These are phyloP conservation scores for Eragrostis tef DNA, from an alignment of 202 grass and related monocot genomes.

Conservation along the genomic window DNA sequence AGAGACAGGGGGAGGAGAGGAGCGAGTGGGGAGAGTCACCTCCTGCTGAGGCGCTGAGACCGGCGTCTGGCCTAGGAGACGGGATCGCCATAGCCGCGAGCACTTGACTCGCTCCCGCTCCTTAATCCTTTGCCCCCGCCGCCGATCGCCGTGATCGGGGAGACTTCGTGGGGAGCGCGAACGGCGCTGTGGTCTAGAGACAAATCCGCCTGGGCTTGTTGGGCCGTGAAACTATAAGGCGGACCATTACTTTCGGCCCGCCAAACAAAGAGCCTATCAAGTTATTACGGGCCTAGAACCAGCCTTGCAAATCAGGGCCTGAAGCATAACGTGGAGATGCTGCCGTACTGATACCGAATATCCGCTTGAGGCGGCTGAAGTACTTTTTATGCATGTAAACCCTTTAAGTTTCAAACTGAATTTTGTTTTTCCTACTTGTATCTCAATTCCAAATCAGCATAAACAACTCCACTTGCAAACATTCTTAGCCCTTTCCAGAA, in stretches of 20 bases:
- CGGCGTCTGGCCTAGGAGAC: no score
- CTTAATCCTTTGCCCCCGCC: neutral
- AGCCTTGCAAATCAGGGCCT: neutral
- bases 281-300: neutral
- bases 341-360: neutral
- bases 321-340: neutral
- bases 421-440: neutral
- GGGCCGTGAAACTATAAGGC: no score
- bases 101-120: no score
- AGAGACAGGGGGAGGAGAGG: neutral
- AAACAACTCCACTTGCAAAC: no score
- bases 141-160: neutral
- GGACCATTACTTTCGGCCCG: neutral
- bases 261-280: neutral
- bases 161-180: neutral
- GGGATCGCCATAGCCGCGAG: neutral
- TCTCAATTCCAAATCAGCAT: no score
- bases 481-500: no score
- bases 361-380: neutral
- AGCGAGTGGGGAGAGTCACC: neutral
- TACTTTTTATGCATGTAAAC: neutral
- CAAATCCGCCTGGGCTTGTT: neutral
- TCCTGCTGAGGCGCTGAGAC: neutral
- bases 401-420: neutral
- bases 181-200: neutral